Conservation (phyloP, 495 filamentous ascomycete genomes). For the Pseudomonodictys pantanalensis region DNA sequence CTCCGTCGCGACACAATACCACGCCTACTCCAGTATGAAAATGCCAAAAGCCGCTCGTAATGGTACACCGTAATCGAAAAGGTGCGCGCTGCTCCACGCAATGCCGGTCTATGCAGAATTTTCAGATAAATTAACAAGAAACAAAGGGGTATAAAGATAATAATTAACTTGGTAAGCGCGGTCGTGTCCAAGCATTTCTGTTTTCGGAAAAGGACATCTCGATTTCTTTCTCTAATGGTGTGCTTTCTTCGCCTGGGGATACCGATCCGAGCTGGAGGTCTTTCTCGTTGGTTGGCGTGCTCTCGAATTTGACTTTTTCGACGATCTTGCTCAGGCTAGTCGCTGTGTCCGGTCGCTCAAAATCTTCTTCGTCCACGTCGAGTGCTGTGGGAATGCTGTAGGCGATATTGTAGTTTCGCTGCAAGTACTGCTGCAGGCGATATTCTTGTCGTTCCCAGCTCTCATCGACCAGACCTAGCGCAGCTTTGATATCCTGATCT, state of each 20-base stretch:
- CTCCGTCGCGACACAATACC: too few species aligned
- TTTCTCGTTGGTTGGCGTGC: constrained; percentile 41
- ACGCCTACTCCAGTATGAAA: too few species aligned
- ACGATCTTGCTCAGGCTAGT: constrained; percentile 37
- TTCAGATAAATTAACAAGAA: neutral
- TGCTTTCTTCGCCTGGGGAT: neutral
- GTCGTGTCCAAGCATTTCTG: neutral
- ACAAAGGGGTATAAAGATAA: neutral
- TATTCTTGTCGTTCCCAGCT: constrained; percentile 62
- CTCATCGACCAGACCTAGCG: constrained; percentile 53
- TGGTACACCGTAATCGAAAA: too few species aligned
- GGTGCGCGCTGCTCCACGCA: neutral
- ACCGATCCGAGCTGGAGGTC: constrained; percentile 32
- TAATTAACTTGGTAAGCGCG: neutral
- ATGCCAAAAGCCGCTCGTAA: too few species aligned
- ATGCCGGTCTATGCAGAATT: neutral
- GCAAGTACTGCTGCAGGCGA: constrained; percentile 57
- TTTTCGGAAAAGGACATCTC: constrained; percentile 26
- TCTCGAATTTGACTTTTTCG: constrained; percentile 39
- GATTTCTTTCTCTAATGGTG: constrained; percentile 26
- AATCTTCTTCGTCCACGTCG: constrained; percentile 41
- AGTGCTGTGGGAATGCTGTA: constrained; percentile 43
- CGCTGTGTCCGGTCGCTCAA: constrained; percentile 37
- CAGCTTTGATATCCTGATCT: constrained; percentile 44
- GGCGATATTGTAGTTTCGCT: constrained; percentile 59